Conservation (phyloP, 148 eudicot genomes). For the Polygonum aviculare region DNA sequence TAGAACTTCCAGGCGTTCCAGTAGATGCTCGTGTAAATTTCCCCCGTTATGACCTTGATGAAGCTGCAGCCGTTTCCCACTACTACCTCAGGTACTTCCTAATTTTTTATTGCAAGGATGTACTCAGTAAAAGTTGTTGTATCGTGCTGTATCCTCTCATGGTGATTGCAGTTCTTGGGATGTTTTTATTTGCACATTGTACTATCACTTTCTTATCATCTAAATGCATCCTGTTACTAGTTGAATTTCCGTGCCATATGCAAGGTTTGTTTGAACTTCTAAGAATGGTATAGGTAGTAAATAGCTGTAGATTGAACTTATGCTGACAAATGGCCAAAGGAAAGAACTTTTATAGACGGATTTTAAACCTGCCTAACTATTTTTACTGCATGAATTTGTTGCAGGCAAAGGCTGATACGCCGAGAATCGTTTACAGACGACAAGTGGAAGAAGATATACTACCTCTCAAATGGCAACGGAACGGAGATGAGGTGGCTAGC, state of each 20-base stretch:
- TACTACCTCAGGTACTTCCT: constrained; percentile 72
- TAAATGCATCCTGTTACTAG: too few species aligned
- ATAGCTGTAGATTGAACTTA: too few species aligned
- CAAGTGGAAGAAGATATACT: constrained; percentile 87
- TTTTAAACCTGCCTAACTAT: neutral
- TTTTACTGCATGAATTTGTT: neutral
- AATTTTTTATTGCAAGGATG: neutral
- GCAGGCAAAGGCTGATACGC: constrained; percentile 81
- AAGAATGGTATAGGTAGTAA: too few species aligned
- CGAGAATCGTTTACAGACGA: constrained; percentile 89
- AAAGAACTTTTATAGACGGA: too few species aligned
- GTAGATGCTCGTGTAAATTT: constrained; percentile 57
- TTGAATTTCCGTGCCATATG: too few species aligned
- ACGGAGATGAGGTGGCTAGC: constrained; percentile 84
- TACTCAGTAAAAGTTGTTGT: neutral
- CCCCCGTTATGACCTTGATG: constrained; percentile 70
- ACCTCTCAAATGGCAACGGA: constrained; percentile 85
- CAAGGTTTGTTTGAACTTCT: too few species aligned
- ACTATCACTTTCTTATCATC: too few species aligned
- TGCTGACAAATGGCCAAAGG: too few species aligned
- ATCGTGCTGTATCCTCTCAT: too few species aligned
- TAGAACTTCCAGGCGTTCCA: constrained; percentile 83
- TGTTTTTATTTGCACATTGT: too few species aligned
- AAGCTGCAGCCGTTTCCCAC: constrained; percentile 82
- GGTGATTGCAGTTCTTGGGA: too few species aligned